Conservation (phyloP, 2,329 filamentous ascomycete genomes). For the Cylindrodendrum hubeiense region DNA sequence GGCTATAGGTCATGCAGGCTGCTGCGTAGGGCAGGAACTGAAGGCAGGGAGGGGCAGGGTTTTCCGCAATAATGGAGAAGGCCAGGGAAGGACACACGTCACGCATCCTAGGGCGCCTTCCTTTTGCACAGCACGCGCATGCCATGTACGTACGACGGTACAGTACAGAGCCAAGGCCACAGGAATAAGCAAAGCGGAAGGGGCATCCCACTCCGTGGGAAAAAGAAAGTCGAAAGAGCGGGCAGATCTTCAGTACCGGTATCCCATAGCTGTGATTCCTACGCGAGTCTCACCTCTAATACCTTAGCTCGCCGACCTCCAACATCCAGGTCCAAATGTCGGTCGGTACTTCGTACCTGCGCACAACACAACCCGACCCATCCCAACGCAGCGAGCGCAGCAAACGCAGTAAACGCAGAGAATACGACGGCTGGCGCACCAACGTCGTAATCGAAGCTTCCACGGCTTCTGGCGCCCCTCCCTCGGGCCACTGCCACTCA, state of each 20-base stretch:
- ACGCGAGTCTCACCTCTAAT: slow-evolving; percentile 1
- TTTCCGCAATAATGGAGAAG: not conserved
- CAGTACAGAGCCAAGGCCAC: not conserved
- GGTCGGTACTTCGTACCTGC: not conserved
- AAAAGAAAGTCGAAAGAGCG: slow-evolving; percentile 21
- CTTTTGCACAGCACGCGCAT: not conserved
- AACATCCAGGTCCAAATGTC: not conserved
- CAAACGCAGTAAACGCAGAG: not conserved
- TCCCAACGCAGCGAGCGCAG: not conserved
- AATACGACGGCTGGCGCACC: not conserved
- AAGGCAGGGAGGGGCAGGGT: not conserved
- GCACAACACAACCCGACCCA: not conserved
- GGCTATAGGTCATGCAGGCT: slow-evolving; percentile 9
- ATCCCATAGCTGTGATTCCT: not conserved
- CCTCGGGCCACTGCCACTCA: slow-evolving; percentile 3
- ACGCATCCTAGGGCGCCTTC: not conserved
- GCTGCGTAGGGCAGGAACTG: slow-evolving; percentile 12
- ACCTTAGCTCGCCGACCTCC: not conserved
- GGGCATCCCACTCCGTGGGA: not conserved
- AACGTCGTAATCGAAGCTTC: slow-evolving; percentile 28
- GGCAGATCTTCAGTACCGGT: slow-evolving; percentile 20
- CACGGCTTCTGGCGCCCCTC: slow-evolving; percentile 27
- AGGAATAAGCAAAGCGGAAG: not conserved
- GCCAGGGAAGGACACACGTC: not conserved
- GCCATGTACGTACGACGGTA: not conserved